Evolutionary conservation across 2,329 filamentous ascomycete genomes (phyloP).

Genomic region (Fusarium sp.): DNA sequence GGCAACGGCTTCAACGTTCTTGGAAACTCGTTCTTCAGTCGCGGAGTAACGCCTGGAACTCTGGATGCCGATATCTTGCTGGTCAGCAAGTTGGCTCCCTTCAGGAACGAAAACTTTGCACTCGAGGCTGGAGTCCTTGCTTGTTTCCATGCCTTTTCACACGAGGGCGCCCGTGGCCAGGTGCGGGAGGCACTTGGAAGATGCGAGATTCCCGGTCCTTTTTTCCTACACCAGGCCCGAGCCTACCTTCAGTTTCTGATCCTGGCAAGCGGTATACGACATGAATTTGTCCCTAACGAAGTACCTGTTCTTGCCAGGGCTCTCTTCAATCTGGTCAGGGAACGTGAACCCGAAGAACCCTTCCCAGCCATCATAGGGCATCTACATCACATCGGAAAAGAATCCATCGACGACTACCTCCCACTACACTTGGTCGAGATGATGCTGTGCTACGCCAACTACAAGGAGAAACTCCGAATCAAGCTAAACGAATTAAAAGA

Average conservation of each 20-base stretch:
- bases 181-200: constrained; percentile 3
- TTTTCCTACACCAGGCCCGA: constrained; percentile 11
- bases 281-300: neutral
- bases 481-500: constrained; percentile 3
- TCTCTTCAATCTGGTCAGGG: constrained; percentile 14
- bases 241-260: constrained; percentile 25
- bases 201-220: neutral
- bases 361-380: constrained; percentile 6
- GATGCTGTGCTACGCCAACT: constrained; percentile 6
- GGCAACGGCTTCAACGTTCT: neutral
- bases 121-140: constrained; percentile 19
- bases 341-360: neutral
- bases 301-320: neutral
- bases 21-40: neutral
- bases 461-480: constrained; percentile 9
- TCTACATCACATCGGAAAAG: constrained; percentile 12
- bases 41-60: constrained; percentile 11
- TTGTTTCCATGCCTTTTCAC: constrained; percentile 19
- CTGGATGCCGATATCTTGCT: constrained; percentile 14
- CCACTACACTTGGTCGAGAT: constrained; percentile 6
- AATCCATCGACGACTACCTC: constrained; percentile 15
- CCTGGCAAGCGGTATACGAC: constrained; percentile 3
- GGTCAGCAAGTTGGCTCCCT: neutral
- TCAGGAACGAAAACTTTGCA: constrained; percentile 10
- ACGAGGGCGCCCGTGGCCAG: constrained; percentile 2